Evolutionary conservation across 179 eudicot genomes (phyloP).

Genomic region (Silene coronaria): DNA sequence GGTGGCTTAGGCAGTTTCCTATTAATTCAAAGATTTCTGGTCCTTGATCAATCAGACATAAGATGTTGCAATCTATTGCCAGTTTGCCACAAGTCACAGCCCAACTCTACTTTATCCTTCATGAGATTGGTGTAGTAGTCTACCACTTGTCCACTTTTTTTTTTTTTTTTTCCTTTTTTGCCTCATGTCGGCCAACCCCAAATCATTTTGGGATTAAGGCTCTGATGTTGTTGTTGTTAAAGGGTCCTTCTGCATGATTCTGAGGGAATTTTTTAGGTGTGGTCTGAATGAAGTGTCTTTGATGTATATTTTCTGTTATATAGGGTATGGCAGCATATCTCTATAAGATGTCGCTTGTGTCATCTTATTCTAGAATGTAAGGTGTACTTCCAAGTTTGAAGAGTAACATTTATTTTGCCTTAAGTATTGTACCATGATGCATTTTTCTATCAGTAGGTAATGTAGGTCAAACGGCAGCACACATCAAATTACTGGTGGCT

Average conservation of each 20-base stretch:
- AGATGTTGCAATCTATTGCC: neutral
- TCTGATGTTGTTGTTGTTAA: no score
- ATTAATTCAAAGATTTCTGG: neutral
- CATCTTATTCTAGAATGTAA: neutral
- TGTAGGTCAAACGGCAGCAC: neutral
- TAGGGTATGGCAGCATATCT: neutral
- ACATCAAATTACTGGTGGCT: neutral
- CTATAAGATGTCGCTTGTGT: neutral
- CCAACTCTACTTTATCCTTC: neutral
- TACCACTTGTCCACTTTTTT: neutral
- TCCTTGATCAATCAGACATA: neutral
- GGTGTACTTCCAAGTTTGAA: neutral
- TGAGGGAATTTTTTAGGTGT: neutral
- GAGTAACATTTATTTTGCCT: neutral
- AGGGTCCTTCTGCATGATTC: neutral
- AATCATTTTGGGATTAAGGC: no score
- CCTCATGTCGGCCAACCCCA: no score
- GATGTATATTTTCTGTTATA: no score
- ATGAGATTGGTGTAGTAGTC: neutral
- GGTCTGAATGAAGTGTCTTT: neutral
- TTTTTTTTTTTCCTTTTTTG: no score
- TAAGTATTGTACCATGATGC: neutral
- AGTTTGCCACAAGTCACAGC: no score
- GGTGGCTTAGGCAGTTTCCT: neutral
- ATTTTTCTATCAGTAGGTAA: neutral